Evolutionary conservation across 2,329 filamentous ascomycete genomes (phyloP).

Genomic region (Paraphoma chrysanthemicola): DNA sequence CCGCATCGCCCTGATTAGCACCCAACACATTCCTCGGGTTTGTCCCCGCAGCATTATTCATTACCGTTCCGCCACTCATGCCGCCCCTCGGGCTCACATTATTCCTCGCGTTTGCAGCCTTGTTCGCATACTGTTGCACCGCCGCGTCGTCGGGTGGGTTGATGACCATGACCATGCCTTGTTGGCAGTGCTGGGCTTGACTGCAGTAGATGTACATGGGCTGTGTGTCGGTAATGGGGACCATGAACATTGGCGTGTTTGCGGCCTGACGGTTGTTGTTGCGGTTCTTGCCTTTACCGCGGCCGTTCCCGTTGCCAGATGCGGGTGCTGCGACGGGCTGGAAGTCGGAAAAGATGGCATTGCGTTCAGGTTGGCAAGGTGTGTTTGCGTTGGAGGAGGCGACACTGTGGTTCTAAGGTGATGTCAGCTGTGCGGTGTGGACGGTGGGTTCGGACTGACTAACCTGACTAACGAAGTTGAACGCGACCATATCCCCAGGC

Average conservation of each 20-base stretch:
- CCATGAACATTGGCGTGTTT: conserved; percentile 36
- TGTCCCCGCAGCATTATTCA: conserved; percentile 30
- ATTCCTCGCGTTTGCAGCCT: conserved; percentile 34
- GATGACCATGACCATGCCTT: conserved; percentile 76
- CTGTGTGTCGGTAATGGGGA: conserved; percentile 52
- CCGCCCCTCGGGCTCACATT: conserved; percentile 30
- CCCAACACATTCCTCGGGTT: conserved; percentile 24
- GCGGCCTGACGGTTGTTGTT: conserved; percentile 30
- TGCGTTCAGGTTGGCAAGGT: conserved; percentile 31
- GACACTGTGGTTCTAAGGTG: conserved; percentile 34
- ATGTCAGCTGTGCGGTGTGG: not conserved
- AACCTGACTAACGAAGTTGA: conserved; percentile 34
- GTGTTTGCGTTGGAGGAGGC: conserved; percentile 32
- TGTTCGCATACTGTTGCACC: conserved; percentile 30
- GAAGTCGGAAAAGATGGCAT: conserved; percentile 39
- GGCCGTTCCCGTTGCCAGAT: not conserved
- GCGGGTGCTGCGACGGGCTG: conserved; percentile 28
- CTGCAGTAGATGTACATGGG: conserved; percentile 82
- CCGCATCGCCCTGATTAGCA: conserved; percentile 13
- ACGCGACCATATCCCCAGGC: conserved; percentile 37
- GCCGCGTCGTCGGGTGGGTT: conserved; percentile 55
- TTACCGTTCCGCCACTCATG: conserved; percentile 22
- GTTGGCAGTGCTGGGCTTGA: conserved; percentile 71
- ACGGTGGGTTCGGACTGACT: not conserved
- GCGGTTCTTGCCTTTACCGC: conserved; percentile 13